These are phyloP conservation scores for Catenaria anguillulae DNA, from an alignment of 371 early-diverging fungal genomes.

Conservation along the genomic window DNA sequence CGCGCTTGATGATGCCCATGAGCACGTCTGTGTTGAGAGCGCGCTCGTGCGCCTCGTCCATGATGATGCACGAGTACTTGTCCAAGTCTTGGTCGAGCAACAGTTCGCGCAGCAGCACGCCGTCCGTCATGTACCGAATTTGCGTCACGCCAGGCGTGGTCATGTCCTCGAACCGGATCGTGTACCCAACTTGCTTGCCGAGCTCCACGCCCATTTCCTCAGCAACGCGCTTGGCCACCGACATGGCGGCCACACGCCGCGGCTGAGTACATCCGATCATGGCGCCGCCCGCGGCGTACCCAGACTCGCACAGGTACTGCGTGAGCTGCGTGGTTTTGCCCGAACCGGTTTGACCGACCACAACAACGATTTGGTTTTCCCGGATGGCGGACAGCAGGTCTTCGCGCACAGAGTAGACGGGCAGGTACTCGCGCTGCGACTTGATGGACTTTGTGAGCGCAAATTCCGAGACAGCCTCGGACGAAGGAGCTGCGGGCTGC, in stretches of 20 bases:
- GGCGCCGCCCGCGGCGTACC: conserved; percentile 64
- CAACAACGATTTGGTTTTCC: conserved; percentile 82
- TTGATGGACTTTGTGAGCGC: conserved; percentile 62
- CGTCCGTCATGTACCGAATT: conserved; percentile 98
- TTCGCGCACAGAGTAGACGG: conserved; percentile 87
- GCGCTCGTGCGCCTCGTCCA: conserved; percentile 99
- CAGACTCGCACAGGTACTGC: conserved; percentile 91
- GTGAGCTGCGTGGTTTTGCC: conserved; percentile 98
- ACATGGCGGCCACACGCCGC: conserved; percentile 96
- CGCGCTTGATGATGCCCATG: conserved; percentile 78
- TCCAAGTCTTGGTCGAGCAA: conserved; percentile 77
- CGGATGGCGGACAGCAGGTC: conserved; percentile 70
- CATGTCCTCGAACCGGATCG: conserved; percentile 94
- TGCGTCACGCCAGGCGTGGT: conserved; percentile 61
- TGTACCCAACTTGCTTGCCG: conserved; percentile 82
- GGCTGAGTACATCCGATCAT: conserved; percentile 97
- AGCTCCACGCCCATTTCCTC: conserved; percentile 76
- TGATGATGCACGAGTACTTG: conserved; percentile 79
- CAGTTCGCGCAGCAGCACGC: conserved; percentile 87
- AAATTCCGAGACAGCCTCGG: conserved; percentile 61
- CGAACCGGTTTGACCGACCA: conserved; percentile 98
- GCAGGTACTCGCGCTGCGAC: conserved; percentile 83
- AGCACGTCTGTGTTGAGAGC: conserved; percentile 93
- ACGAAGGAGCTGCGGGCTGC: conserved; percentile 42
- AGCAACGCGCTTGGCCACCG: conserved; percentile 95